phyloP scores from a whole-genome alignment of 2,329 filamentous ascomycete species.

The Xylariaceae sp. region DNA sequence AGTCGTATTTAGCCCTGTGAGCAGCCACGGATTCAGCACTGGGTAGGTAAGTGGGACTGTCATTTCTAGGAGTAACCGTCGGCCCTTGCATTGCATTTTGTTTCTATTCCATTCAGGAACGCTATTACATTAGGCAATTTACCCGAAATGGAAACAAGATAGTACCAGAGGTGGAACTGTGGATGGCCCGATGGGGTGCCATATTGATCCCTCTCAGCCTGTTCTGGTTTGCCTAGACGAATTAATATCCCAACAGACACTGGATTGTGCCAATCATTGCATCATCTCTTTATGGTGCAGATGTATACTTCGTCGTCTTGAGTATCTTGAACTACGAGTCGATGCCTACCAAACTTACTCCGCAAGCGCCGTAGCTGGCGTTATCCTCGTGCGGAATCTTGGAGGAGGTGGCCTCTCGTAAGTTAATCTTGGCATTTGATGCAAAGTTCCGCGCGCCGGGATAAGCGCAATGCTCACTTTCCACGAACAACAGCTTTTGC shows the following conservation, averaged over 20 bases:
- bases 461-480: too few species aligned
- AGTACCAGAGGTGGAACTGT: neutral
- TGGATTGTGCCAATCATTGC: conserved; percentile 40
- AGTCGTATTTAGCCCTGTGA: neutral
- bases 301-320: conserved; percentile 50
- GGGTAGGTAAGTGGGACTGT: neutral
- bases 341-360: conserved; percentile 35
- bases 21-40: neutral
- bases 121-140: neutral
- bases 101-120: neutral
- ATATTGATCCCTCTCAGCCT: conserved; percentile 47
- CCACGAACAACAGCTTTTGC: neutral
- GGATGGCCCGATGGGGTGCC: neutral
- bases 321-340: conserved; percentile 50
- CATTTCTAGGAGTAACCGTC: neutral
- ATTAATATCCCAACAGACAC: conserved; percentile 45
- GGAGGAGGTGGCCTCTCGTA: neutral
- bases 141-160: neutral
- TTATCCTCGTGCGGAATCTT: conserved; percentile 4
- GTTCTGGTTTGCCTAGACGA: conserved; percentile 67
- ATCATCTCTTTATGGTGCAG: conserved; percentile 31
- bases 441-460: too few species aligned
- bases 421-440: neutral
- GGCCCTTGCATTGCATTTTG: neutral
- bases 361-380: conserved; percentile 1